phyloP scores from a whole-genome alignment of 148 eudicot genomes.

The Rhododendron simsii region DNA sequence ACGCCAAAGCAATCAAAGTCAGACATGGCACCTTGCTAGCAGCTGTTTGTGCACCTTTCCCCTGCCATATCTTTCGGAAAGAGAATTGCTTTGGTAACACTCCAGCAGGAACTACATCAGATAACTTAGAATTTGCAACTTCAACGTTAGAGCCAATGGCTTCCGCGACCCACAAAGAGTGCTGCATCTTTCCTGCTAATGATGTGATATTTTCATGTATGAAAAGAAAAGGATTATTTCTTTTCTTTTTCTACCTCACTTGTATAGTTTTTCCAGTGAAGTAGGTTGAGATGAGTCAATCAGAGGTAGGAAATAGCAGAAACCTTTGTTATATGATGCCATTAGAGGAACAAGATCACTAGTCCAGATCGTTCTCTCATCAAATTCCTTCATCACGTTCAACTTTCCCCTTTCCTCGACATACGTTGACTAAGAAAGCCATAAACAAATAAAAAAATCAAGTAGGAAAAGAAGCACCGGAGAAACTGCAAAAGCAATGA shows the following conservation, averaged over 20 bases:
- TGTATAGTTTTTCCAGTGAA: neutral
- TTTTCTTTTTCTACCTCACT: neutral
- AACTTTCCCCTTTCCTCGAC: slow-evolving; percentile 77
- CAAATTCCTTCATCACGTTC: slow-evolving; percentile 72
- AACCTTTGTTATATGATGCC: slow-evolving; percentile 90
- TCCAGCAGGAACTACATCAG: slow-evolving; percentile 38
- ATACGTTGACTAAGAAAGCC: slow-evolving; percentile 43
- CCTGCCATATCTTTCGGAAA: slow-evolving; percentile 89
- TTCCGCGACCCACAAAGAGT: slow-evolving; percentile 82
- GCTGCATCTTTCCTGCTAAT: slow-evolving; percentile 77
- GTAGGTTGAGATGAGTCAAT: neutral
- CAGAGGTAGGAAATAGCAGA: slow-evolving; percentile 2
- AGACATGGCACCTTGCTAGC: slow-evolving; percentile 68
- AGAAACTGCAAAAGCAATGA: neutral
- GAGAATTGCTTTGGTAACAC: slow-evolving; percentile 53
- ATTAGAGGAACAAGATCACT: slow-evolving; percentile 72
- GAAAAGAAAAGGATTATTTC: neutral
- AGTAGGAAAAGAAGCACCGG: neutral
- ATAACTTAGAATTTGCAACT: slow-evolving; percentile 27
- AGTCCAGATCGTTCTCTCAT: slow-evolving; percentile 95
- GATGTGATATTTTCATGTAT: neutral
- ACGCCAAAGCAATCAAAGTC: slow-evolving; percentile 7
- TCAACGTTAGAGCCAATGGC: slow-evolving; percentile 34
- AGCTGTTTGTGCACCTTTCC: slow-evolving; percentile 71
- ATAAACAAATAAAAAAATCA: slow-evolving; percentile 6